Percentiles rank a stretch among this genome's conserved stretches.
Evolutionary conservation across 306 rosid genomes (phyloP).

Genomic region (Malus domestica): DNA sequence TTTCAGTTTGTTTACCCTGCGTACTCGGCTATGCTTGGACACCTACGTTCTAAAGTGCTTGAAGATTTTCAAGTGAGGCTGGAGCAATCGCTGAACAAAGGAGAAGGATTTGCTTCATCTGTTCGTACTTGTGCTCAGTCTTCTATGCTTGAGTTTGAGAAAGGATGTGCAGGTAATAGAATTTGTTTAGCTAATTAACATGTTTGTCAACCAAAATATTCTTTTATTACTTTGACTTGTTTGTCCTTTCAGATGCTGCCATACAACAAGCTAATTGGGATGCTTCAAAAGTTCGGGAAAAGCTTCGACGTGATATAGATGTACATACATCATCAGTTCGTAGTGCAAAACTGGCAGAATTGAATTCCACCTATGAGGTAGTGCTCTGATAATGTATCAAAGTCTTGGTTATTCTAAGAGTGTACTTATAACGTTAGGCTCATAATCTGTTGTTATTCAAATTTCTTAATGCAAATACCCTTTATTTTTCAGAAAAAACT

Average conservation of each 20-base stretch:
- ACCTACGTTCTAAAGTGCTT: slow-evolving; percentile 48
- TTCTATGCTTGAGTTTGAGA: slow-evolving; percentile 53
- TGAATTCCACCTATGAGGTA: slow-evolving; percentile 54
- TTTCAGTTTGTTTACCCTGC: slow-evolving; percentile 68
- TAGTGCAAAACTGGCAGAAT: slow-evolving; percentile 41
- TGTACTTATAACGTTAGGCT: not conserved
- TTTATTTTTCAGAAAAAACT: slow-evolving; percentile 49
- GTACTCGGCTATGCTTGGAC: slow-evolving; percentile 58
- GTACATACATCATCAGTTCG: slow-evolving; percentile 51
- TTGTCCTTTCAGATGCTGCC: slow-evolving; percentile 48
- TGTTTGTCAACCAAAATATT: not conserved
- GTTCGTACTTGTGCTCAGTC: slow-evolving; percentile 33
- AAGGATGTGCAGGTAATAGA: slow-evolving; percentile 60
- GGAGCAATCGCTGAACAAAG: slow-evolving; percentile 54
- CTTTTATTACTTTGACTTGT: not conserved
- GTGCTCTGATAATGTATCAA: slow-evolving; percentile 2
- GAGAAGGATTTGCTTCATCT: slow-evolving; percentile 71
- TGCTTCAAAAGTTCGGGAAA: slow-evolving; percentile 52
- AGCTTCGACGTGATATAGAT: slow-evolving; percentile 67
- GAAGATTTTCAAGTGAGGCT: slow-evolving; percentile 54
- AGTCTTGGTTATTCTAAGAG: slow-evolving; percentile 1
- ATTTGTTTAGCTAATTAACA: not conserved
- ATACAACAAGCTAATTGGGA: slow-evolving; percentile 64
- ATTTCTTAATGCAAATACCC: not conserved
- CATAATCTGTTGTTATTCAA: not conserved